Percentiles rank a stretch among this genome's conserved stretches.
phyloP scores from a whole-genome alignment of 2,329 filamentous ascomycete genomes.

The Ceratocystis smalleyi region DNA sequence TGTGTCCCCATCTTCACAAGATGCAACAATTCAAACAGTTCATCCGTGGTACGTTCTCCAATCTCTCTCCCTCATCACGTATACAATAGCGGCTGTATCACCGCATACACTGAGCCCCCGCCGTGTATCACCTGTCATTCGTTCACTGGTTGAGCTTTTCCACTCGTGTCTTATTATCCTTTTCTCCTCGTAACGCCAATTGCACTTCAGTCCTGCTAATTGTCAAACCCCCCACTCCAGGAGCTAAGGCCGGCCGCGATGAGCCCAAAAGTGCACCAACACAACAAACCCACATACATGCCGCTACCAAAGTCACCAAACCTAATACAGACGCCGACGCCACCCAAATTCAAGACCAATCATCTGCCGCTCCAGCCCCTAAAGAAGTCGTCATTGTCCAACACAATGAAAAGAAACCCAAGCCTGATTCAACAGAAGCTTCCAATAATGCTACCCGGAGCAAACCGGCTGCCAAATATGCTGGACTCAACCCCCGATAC shows the following conservation, averaged over 20 bases:
- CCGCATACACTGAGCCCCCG: neutral
- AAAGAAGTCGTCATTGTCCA: conserved; percentile 10
- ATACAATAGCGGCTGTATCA: neutral
- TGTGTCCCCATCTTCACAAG: neutral
- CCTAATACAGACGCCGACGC: neutral
- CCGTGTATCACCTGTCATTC: neutral
- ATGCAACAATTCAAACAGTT: conserved; percentile 17
- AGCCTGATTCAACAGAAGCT: neutral
- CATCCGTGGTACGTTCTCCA: conserved; percentile 15
- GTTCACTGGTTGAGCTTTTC: neutral
- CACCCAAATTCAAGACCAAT: neutral
- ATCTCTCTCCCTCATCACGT: neutral
- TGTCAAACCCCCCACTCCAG: neutral
- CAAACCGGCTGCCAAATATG: conserved; percentile 20
- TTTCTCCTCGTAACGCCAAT: neutral
- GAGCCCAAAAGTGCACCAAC: conserved; percentile 5
- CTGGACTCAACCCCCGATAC: conserved; percentile 46
- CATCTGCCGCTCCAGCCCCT: neutral
- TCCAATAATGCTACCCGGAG: neutral
- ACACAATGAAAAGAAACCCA: conserved; percentile 10
- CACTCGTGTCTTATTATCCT: neutral
- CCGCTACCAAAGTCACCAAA: conserved; percentile 1
- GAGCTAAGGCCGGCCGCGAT: conserved; percentile 13
- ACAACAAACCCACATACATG: neutral
- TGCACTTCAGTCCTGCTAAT: neutral